Conservation (phyloP, 2,329 filamentous ascomycete species). For the Aspergillus candidus region DNA sequence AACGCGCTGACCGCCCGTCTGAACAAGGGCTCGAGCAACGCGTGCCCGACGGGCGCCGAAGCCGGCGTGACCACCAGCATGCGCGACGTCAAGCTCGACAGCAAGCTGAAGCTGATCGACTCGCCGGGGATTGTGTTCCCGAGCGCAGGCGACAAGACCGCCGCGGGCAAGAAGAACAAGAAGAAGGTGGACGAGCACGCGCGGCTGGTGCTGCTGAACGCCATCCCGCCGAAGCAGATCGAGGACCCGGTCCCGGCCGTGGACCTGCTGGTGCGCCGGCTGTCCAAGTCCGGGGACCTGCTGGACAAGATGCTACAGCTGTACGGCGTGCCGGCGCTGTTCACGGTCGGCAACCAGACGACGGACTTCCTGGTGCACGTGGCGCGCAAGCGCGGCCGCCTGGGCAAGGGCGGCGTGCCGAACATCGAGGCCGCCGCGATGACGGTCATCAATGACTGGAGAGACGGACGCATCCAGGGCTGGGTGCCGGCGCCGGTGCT, state of each 20-base stretch:
- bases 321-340: conserved; percentile 77
- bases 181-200: conserved; percentile 66
- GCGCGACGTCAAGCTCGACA: conserved; percentile 87
- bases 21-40: conserved; percentile 55
- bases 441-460: conserved; percentile 93
- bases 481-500: conserved; percentile 75
- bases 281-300: conserved; percentile 67
- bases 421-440: conserved; percentile 84
- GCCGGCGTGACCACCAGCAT: conserved; percentile 87
- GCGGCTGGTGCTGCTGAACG: conserved; percentile 80
- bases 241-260: conserved; percentile 87
- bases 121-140: conserved; percentile 95
- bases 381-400: conserved; percentile 80
- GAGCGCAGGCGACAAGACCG: conserved; percentile 44
- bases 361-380: conserved; percentile 94
- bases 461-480: conserved; percentile 88
- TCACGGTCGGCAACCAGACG: conserved; percentile 67
- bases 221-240: conserved; percentile 88
- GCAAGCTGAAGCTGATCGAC: conserved; percentile 86
- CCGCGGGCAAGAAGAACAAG: conserved; percentile 50
- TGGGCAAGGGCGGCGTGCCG: conserved; percentile 83
- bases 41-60: conserved; percentile 84
- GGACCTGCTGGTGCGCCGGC: conserved; percentile 70
- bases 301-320: conserved; percentile 73
- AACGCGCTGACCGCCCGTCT: conserved; percentile 80